phyloP scores from a whole-genome alignment of 345 rosid genomes.

The Euphorbia lathyris region DNA sequence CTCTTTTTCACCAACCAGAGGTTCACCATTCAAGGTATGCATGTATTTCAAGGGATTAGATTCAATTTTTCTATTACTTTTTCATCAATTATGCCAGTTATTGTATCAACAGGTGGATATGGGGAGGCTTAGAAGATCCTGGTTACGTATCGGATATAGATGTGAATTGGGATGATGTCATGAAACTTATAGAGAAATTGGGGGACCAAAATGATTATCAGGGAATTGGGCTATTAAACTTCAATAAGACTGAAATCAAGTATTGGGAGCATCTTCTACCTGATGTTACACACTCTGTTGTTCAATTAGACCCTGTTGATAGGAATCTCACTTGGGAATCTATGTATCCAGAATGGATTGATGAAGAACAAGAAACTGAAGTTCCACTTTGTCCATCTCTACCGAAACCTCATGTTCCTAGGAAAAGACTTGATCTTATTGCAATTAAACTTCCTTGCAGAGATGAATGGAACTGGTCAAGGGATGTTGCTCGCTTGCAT shows the following conservation, averaged over 20 bases:
- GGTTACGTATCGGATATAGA: slow-evolving; percentile 24
- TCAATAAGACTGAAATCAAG: slow-evolving; percentile 22
- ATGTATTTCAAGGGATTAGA: no score
- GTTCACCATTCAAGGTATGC: slow-evolving; percentile 22
- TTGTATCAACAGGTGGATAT: slow-evolving; percentile 31
- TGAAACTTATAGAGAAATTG: slow-evolving; percentile 14
- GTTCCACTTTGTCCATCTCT: slow-evolving; percentile 31
- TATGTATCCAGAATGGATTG: slow-evolving; percentile 36
- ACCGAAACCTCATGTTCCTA: slow-evolving; percentile 21
- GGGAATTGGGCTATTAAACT: slow-evolving; percentile 28
- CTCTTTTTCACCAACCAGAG: slow-evolving; percentile 21
- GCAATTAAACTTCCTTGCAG: slow-evolving; percentile 32
- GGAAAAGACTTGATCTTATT: slow-evolving; percentile 29
- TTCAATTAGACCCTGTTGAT: slow-evolving; percentile 22
- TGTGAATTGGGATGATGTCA: slow-evolving; percentile 22
- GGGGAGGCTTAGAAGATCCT: slow-evolving; percentile 33
- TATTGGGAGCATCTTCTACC: slow-evolving; percentile 23
- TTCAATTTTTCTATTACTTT: no score
- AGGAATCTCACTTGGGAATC: slow-evolving; percentile 29
- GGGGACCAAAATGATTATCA: slow-evolving; percentile 13
- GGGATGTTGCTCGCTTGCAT: slow-evolving; percentile 31
- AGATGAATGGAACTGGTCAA: slow-evolving; percentile 29
- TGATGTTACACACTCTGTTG: slow-evolving; percentile 11
- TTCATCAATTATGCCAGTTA: no score
- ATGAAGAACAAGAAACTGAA: slow-evolving; percentile 32